Percentiles rank a stretch among this genome's conserved stretches.
Conservation (phyloP, 176 grass and related monocot species). For the Aegilops tauschii region DNA sequence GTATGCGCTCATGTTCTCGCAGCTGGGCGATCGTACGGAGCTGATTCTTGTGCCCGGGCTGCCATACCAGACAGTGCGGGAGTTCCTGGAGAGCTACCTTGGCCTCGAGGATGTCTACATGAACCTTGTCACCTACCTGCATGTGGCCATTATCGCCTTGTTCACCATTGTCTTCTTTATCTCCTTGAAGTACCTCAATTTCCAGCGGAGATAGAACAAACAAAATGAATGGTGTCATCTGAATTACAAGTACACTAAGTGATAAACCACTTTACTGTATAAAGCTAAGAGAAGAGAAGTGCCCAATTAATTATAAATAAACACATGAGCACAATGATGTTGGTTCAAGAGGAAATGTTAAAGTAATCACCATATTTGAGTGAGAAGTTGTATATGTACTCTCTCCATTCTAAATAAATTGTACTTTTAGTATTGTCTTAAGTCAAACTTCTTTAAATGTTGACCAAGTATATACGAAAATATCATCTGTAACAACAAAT, state of each 20-base stretch:
- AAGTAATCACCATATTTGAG: too few species aligned
- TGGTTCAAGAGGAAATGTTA: not conserved
- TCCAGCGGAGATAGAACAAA: conserved; percentile 36
- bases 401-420: too few species aligned
- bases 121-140: conserved; percentile 24
- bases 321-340: not conserved
- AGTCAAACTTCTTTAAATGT: not conserved
- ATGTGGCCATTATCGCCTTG: conserved; percentile 28
- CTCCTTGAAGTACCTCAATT: conserved; percentile 54
- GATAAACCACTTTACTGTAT: not conserved
- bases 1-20: conserved; percentile 52
- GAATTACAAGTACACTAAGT: not conserved
- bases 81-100: conserved; percentile 44
- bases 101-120: conserved; percentile 33
- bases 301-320: not conserved
- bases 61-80: conserved; percentile 25
- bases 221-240: not conserved
- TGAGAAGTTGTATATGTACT: too few species aligned
- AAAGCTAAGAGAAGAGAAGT: not conserved
- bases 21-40: conserved; percentile 29
- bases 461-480: too few species aligned
- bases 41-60: conserved; percentile 24
- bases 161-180: conserved; percentile 42
- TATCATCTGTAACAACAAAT: too few species aligned
- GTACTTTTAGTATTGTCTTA: too few species aligned